phyloP scores from a whole-genome alignment of 495 filamentous ascomycete species.

The Neurospora sp. region DNA sequence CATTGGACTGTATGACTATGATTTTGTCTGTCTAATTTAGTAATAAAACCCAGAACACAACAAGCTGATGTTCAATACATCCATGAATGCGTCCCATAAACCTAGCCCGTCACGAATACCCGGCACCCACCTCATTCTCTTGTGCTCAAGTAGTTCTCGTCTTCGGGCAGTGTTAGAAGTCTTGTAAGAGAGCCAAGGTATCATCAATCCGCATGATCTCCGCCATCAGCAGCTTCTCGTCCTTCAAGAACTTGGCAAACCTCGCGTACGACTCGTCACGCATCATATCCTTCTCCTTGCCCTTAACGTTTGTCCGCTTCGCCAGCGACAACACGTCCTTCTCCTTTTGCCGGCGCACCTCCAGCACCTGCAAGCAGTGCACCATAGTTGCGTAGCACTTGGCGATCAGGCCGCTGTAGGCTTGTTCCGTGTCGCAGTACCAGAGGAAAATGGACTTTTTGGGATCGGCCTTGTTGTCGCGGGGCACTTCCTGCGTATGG shows the following conservation, averaged over 20 bases:
- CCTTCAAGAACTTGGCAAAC: conserved; percentile 55
- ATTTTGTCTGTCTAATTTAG: not conserved
- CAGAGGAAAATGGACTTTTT: conserved; percentile 78
- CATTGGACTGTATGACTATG: not conserved
- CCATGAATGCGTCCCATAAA: no score
- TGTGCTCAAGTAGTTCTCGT: not conserved
- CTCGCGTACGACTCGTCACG: conserved; percentile 53
- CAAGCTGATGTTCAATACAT: not conserved
- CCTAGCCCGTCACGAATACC: no score
- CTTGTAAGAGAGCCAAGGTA: conserved; percentile 68
- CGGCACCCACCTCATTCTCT: no score
- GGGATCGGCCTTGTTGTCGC: conserved; percentile 65
- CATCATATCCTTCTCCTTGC: conserved; percentile 68
- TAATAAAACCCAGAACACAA: not conserved
- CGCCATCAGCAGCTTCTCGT: conserved; percentile 64
- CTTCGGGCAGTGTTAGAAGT: conserved; percentile 49
- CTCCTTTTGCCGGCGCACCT: conserved; percentile 57
- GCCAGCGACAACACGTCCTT: conserved; percentile 63
- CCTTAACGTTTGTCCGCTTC: conserved; percentile 71
- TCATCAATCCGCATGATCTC: conserved; percentile 77
- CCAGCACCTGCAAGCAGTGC: conserved; percentile 66
- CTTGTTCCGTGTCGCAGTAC: conserved; percentile 72
- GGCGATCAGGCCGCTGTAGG: conserved; percentile 53
- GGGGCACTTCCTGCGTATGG: conserved; percentile 85
- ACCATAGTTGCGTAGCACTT: conserved; percentile 83